These are phyloP conservation scores for Bromus sterilis DNA, from an alignment of 176 grass and related monocot species.

Conservation along the genomic window DNA sequence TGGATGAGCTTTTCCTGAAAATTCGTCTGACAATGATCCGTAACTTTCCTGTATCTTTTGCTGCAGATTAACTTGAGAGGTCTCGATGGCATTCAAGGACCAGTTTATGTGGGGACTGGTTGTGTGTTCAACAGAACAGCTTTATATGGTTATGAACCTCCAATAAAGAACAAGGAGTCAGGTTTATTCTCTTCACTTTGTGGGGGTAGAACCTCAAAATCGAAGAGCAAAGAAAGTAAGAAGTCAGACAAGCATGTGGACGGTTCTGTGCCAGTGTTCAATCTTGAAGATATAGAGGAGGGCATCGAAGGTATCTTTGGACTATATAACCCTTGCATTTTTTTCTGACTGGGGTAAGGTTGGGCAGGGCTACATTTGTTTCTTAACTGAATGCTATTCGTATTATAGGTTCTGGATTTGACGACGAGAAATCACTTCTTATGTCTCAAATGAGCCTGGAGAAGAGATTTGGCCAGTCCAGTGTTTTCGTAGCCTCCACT, in stretches of 20 bases:
- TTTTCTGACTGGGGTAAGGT: not conserved
- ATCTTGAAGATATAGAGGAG: slow-evolving; percentile 98
- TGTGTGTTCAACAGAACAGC: slow-evolving; percentile 97
- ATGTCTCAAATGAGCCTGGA: slow-evolving; percentile 99
- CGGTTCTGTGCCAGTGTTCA: slow-evolving; percentile 87
- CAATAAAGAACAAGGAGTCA: slow-evolving; percentile 61
- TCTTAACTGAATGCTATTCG: slow-evolving; percentile 7
- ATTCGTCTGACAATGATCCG: not conserved
- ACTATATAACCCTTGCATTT: not conserved
- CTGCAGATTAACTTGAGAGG: slow-evolving; percentile 97
- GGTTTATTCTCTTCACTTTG: slow-evolving; percentile 65
- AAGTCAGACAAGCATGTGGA: slow-evolving; percentile 79
- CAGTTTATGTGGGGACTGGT: slow-evolving; percentile 95
- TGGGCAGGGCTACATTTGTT: not conserved
- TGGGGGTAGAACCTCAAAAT: slow-evolving; percentile 58
- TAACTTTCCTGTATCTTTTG: slow-evolving; percentile 28
- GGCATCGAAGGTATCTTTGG: slow-evolving; percentile 74
- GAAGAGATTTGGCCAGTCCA: slow-evolving; percentile 94
- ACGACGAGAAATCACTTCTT: slow-evolving; percentile 89
- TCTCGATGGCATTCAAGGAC: slow-evolving; percentile 94
- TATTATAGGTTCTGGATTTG: slow-evolving; percentile 72
- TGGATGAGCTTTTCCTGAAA: not conserved
- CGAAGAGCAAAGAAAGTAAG: slow-evolving; percentile 72
- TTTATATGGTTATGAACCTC: slow-evolving; percentile 96
- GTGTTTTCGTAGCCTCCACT: slow-evolving; percentile 91